Base-by-base conservation (phyloP, 805 yeast genomes). In the Nakazawaea wyomingensis region DNA sequence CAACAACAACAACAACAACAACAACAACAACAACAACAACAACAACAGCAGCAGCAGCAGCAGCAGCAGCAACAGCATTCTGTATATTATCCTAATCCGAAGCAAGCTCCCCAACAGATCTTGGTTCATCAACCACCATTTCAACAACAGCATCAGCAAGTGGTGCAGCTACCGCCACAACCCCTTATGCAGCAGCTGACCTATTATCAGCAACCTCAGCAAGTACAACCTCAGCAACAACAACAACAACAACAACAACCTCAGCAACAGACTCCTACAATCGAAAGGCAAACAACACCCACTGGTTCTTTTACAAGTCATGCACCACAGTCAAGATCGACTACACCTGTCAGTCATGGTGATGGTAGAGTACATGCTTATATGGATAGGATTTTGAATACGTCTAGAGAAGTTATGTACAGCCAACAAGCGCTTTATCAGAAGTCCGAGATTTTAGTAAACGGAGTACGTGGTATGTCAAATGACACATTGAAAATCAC, bases 1-100 rank as follows among this genome's bases (percentile, higher is more conserved):
- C 53, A 48, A 21, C 36, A 50, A n/a, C 48, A 56, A 14, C 60
- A 53, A 20, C 43, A 49, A 34, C 46, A 40, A 2, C 50, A 37
- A 34, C 41, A 34, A 14, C 48, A 39, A 13, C 48, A 43, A 30
- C 46, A 30, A 8, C 45, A 28, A 9, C 44, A 33, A 4, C 43
- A 39, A 33, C 35, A 32, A 5, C 35, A 17, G 11, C 26, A 11
- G 16, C 34, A 27, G 4, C 31, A 37, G 4, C 24, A 17, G 13
- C 34, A 27, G 6, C 40, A 27, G 29, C 41, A 33, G 11, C 37
- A n/a, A 22, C 43, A 32, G 19, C 34, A 31, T 17, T n/a, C n/a
- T n/a, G n/a, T n/a, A n/a, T n/a, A n/a, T n/a, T n/a, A n/a, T n/a
- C n/a, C n/a, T n/a, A n/a, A n/a, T n/a, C n/a, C n/a, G n/a, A n/a